Percentiles rank a stretch among this genome's conserved stretches.
Evolutionary conservation across 352 stramenopile species (phyloP).

Genomic region (Globisporangium abappressorium): DNA sequence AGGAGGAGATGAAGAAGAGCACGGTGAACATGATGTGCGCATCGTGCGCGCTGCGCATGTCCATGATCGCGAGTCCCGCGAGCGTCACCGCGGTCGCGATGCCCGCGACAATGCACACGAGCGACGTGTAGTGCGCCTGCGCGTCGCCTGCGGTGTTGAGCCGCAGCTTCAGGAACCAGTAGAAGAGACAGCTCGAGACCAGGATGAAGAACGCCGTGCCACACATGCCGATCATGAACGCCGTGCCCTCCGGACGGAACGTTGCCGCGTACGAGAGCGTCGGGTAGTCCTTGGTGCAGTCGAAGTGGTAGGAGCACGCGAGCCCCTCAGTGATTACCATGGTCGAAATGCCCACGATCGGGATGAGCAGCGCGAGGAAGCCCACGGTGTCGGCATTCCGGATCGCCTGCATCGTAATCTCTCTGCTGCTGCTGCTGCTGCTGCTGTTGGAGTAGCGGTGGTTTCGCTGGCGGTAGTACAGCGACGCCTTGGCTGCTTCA

Average conservation of each 20-base stretch:
- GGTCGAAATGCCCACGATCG: conserved; percentile 62
- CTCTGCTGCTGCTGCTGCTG: not conserved
- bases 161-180: conserved; percentile 65
- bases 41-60: conserved; percentile 76
- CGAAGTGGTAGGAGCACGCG: conserved; percentile 71
- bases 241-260: conserved; percentile 63
- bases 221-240: conserved; percentile 79
- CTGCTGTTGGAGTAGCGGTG: not conserved
- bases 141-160: conserved; percentile 15
- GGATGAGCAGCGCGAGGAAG: conserved; percentile 68
- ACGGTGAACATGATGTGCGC: conserved; percentile 71
- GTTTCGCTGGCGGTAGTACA: conserved; percentile 1
- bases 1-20: conserved; percentile 73
- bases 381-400: conserved; percentile 53
- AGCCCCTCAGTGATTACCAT: conserved; percentile 72
- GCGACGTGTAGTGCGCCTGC: conserved; percentile 7
- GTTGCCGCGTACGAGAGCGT: conserved; percentile 85
- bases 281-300: conserved; percentile 67
- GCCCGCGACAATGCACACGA: conserved; percentile 30
- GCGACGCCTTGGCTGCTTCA: conserved; percentile 1
- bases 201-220: conserved; percentile 76
- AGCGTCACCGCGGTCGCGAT: conserved; percentile 41
- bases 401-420: conserved; percentile 19
- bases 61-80: conserved; percentile 61
- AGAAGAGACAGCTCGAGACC: conserved; percentile 49